A percentile compares a stretch with the other conserved stretches of the same genome.
Evolutionary conservation across 129 eudicot genomes (phyloP).

Genomic region (Rutidosis leptorrhynchoides): DNA sequence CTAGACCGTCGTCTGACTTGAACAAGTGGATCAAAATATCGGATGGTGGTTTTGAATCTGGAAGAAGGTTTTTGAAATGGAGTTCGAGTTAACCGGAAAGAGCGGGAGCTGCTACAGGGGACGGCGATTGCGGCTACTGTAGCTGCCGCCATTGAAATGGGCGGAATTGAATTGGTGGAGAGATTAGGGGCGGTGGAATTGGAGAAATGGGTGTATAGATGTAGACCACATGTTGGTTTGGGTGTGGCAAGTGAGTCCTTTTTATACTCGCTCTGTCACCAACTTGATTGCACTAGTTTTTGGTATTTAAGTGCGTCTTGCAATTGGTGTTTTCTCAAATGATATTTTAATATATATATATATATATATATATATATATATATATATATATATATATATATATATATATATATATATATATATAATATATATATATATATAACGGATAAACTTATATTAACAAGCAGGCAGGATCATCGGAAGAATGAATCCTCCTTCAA

Average conservation of each 20-base stretch:
- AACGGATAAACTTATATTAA: no score
- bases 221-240: slow-evolving; percentile 44
- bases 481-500: no score
- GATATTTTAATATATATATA: no score
- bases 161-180: neutral
- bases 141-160: slow-evolving; percentile 55
- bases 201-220: slow-evolving; percentile 20
- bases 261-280: slow-evolving; percentile 7
- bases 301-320: slow-evolving; percentile 7
- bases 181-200: slow-evolving; percentile 22
- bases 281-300: slow-evolving; percentile 21
- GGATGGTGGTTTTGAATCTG: slow-evolving; percentile 21
- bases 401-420: no score
- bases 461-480: no score
- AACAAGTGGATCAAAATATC: slow-evolving; percentile 14
- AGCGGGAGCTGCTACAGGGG: slow-evolving; percentile 43
- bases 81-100: slow-evolving; percentile 27
- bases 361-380: no score
- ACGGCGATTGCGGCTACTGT: slow-evolving; percentile 41
- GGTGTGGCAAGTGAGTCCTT: slow-evolving; percentile 26
- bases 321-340: neutral
- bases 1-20: slow-evolving; percentile 23
- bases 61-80: slow-evolving; percentile 40
- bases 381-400: no score
- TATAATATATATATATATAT: no score